Conservation (phyloP, 257 asterid genomes). For the Schizonepeta tenuifolia region DNA sequence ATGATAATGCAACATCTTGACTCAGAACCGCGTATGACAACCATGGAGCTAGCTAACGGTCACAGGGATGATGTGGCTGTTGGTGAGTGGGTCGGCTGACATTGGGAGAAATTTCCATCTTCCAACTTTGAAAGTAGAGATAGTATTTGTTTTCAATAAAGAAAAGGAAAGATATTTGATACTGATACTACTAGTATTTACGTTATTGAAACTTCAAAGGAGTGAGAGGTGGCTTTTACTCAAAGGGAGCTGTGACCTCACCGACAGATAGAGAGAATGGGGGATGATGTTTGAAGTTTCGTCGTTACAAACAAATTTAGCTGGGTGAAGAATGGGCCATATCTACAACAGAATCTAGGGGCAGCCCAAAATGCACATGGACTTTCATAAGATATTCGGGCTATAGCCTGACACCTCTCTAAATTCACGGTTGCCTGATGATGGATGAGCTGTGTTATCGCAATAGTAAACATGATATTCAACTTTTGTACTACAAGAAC, state of each 20-base stretch:
- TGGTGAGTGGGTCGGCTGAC: background rate
- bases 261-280: background rate
- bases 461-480: too few species aligned
- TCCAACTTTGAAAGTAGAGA: conserved; percentile 1
- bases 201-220: background rate
- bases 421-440: too few species aligned
- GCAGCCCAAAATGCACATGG: too few species aligned
- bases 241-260: background rate
- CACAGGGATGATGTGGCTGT: background rate
- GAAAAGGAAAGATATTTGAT: background rate
- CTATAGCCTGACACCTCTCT: too few species aligned
- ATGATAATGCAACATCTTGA: background rate
- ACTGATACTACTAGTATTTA: background rate
- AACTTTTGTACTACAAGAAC: too few species aligned
- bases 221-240: background rate
- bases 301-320: background rate
- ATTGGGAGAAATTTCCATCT: too few species aligned
- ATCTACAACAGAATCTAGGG: too few species aligned
- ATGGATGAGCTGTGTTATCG: too few species aligned
- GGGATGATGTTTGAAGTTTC: conserved; percentile 7
- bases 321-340: background rate
- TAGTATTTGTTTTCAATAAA: too few species aligned
- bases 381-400: too few species aligned
- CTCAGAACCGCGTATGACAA: background rate
- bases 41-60: background rate